These are phyloP conservation scores for Biscogniauxia mediterranea DNA, from an alignment of 2,329 filamentous ascomycete species.

Conservation along the genomic window DNA sequence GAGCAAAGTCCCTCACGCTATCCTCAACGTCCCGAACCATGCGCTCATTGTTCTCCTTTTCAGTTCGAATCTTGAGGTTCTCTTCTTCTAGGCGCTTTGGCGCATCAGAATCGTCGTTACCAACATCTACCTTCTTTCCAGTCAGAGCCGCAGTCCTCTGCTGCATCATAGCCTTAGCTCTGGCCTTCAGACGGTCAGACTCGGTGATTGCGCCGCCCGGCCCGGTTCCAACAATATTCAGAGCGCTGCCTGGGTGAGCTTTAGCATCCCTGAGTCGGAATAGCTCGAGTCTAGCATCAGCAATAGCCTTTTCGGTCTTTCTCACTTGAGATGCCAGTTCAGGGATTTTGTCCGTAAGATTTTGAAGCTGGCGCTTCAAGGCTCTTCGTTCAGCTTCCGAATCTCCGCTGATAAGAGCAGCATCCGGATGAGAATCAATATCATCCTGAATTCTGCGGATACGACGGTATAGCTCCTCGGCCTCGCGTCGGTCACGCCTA, in stretches of 20 bases:
- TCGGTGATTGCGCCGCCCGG: conserved; percentile 89
- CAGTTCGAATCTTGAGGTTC: conserved; percentile 73
- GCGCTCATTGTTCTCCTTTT: conserved; percentile 90
- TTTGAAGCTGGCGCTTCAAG: conserved; percentile 85
- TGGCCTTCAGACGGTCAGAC: conserved; percentile 88
- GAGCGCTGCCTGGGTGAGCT: conserved; percentile 77
- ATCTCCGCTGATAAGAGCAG: conserved; percentile 66
- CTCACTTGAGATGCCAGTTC: conserved; percentile 90
- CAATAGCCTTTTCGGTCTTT: conserved; percentile 86
- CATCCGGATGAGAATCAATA: conserved; percentile 86
- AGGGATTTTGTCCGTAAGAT: conserved; percentile 83
- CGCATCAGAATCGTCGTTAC: conserved; percentile 72
- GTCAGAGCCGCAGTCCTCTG: conserved; percentile 90
- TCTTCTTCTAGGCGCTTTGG: conserved; percentile 88
- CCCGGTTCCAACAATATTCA: conserved; percentile 85
- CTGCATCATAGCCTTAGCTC: conserved; percentile 98
- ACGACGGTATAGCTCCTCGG: conserved; percentile 89
- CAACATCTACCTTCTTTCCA: conserved; percentile 71
- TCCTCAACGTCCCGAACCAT: conserved; percentile 98
- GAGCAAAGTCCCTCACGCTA: conserved; percentile 84
- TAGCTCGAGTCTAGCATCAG: conserved; percentile 85
- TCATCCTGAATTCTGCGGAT: conserved; percentile 92
- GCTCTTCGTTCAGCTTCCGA: conserved; percentile 84
- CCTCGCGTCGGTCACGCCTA: conserved; percentile 83
- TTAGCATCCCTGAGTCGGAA: conserved; percentile 95